phyloP scores from a whole-genome alignment of 306 rosid genomes.

The Malus orientalis region DNA sequence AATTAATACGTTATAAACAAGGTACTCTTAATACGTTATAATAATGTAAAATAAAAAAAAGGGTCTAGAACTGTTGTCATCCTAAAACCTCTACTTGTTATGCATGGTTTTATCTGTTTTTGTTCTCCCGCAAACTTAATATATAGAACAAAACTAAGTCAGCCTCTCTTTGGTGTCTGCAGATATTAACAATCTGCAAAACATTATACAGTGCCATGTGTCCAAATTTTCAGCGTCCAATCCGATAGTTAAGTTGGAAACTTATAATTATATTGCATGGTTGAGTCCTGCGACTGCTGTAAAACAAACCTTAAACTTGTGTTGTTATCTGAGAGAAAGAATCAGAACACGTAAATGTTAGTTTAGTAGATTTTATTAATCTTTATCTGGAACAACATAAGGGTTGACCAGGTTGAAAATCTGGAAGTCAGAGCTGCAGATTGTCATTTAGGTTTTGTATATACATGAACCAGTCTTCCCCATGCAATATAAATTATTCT shows the following conservation, averaged over 20 bases:
- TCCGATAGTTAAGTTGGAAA: not conserved
- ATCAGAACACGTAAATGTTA: not conserved
- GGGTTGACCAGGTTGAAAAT: not conserved
- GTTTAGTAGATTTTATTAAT: not conserved
- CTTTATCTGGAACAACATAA: not conserved
- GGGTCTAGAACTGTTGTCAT: not conserved
- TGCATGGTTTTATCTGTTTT: not conserved
- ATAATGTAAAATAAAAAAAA: not conserved
- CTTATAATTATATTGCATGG: not conserved
- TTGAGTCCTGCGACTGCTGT: not conserved
- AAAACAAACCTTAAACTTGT: not conserved
- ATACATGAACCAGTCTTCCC: not conserved
- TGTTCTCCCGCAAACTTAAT: not conserved
- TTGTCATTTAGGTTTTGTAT: not conserved
- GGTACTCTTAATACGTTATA: too few species aligned
- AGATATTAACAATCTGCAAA: not conserved
- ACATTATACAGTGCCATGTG: not conserved
- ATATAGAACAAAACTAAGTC: not conserved
- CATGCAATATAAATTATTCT: not conserved
- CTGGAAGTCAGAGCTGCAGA: not conserved
- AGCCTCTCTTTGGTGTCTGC: not conserved
- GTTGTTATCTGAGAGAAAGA: not conserved
- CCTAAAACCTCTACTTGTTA: not conserved
- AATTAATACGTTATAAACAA: too few species aligned
- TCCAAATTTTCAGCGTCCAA: not conserved